phyloP scores from a whole-genome alignment of 1,284 basidiomycete species.

The Athelia psychrophila region DNA sequence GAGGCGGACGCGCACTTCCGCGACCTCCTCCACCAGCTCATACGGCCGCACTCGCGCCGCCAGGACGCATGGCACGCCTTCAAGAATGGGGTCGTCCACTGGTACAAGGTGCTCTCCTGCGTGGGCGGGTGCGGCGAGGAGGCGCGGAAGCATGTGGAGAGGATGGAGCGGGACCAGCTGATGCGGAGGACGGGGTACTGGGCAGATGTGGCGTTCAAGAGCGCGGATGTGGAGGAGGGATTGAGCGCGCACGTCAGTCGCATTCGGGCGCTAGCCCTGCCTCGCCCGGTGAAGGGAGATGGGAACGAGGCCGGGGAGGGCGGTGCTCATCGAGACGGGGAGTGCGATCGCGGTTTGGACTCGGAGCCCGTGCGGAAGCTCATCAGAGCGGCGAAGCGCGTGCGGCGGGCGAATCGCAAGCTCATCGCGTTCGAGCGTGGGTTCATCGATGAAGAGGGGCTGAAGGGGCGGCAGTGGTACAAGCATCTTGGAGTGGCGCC shows the following conservation, averaged over 20 bases:
- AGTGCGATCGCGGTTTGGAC: not conserved
- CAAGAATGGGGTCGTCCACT: too few species aligned
- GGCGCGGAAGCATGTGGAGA: slow-evolving; percentile 14
- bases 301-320: not conserved
- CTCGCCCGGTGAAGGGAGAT: not conserved
- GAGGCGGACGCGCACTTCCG: slow-evolving; percentile 41
- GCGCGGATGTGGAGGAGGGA: not conserved
- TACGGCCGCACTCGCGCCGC: too few species aligned
- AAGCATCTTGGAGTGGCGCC: slow-evolving; percentile 73
- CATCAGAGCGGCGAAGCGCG: slow-evolving; percentile 43
- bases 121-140: not conserved
- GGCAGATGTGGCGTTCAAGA: not conserved
- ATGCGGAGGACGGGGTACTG: too few species aligned
- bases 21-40: slow-evolving; percentile 24
- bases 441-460: slow-evolving; percentile 65
- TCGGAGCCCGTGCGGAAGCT: slow-evolving; percentile 28
- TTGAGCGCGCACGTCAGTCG: not conserved
- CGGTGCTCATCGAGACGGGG: slow-evolving; percentile 15
- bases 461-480: slow-evolving; percentile 71
- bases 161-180: too few species aligned
- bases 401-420: slow-evolving; percentile 55
- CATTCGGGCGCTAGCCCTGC: not conserved
- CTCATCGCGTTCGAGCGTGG: slow-evolving; percentile 65
- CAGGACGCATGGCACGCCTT: too few species aligned
- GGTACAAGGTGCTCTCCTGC: slow-evolving; percentile 11